Base-by-base conservation (phyloP, 306 rosid genomes). In the Prunus campanulata region DNA sequence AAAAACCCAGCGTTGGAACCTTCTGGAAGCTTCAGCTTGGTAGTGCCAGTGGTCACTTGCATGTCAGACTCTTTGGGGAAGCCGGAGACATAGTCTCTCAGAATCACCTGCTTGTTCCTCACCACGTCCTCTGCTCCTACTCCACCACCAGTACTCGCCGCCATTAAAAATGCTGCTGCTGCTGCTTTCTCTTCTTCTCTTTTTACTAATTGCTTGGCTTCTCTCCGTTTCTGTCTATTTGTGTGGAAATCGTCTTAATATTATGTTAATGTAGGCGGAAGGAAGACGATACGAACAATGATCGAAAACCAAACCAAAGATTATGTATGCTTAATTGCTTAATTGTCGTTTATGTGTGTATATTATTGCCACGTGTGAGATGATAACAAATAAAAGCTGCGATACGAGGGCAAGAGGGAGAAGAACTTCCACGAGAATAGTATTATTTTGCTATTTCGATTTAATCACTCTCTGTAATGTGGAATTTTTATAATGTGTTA, bases 61-160 rank as follows among this genome's bases (percentile, higher is more conserved):
- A 83, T 73, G 83, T 86, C 86, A 0, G 86, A 80, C 55, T 86
- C 89, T 61, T 82, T 74, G 51, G 85, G 81, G 30, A 77, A 77
- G n/a, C 87, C 85, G 15, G 14, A 4, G 14, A 83, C 81, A 15
- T 73, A 77, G 46, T 83, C 83, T 57, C 46, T 75, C 3, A 80
- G 56, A n/a, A 83, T 24, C 80, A 86, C 87, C 70, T 77, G 81
- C 70, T 77, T 86, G 74, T 86, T 83, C 29, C 72, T 77, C 82
- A 85, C 11, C 70, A 66, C 70, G 11, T 22, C 71, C 30, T 20
- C 15, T 65, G 15, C 18, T 51, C n/a, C 62, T 2, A 48, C 11
- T 48, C 42, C 42, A 35, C 42, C 42, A 35, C 8, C 42, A 35
- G 9, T 25, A 25, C 66, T 60, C 11, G 13, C 65, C 35, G 35